Evolutionary conservation across 2,329 filamentous ascomycete species (phyloP).

Genomic region (Cladosporium sp.): DNA sequence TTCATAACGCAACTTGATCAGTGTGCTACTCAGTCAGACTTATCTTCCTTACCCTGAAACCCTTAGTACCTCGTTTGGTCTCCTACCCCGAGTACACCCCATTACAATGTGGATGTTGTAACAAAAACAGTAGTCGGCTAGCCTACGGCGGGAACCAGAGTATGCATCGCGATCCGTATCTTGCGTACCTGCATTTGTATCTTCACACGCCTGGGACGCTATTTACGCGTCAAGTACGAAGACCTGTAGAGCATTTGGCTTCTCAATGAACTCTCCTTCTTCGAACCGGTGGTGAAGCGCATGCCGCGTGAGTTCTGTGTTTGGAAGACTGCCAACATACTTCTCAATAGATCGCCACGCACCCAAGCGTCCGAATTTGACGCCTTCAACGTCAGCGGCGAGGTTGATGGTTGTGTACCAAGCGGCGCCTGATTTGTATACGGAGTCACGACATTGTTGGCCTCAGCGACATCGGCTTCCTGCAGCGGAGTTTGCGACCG

Average conservation of each 20-base stretch:
- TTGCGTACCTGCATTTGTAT: neutral
- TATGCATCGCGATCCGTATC: neutral
- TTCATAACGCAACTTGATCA: too few relatives aligned
- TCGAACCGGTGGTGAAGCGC: neutral
- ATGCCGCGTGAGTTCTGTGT: neutral
- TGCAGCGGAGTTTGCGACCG: neutral
- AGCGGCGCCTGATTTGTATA: neutral
- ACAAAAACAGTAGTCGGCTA: neutral
- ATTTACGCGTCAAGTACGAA: neutral
- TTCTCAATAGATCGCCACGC: neutral
- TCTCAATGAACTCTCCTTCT: neutral
- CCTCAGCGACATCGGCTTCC: neutral
- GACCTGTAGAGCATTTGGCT: neutral
- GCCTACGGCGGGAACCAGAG: neutral
- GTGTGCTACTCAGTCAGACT: too few relatives aligned
- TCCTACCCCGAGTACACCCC: too few relatives aligned
- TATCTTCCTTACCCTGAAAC: too few relatives aligned
- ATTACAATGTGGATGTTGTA: neutral
- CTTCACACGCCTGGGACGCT: neutral
- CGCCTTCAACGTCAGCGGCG: neutral
- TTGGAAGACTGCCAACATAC: neutral
- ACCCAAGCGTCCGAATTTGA: neutral
- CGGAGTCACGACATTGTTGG: neutral
- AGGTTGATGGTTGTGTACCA: neutral
- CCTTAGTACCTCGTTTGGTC: too few relatives aligned